Evolutionary conservation across 2,329 filamentous ascomycete species (phyloP), one percentile per base, ranked within the genome.

Genomic region (Stagonosporopsis cucurbitacearum): DNA sequence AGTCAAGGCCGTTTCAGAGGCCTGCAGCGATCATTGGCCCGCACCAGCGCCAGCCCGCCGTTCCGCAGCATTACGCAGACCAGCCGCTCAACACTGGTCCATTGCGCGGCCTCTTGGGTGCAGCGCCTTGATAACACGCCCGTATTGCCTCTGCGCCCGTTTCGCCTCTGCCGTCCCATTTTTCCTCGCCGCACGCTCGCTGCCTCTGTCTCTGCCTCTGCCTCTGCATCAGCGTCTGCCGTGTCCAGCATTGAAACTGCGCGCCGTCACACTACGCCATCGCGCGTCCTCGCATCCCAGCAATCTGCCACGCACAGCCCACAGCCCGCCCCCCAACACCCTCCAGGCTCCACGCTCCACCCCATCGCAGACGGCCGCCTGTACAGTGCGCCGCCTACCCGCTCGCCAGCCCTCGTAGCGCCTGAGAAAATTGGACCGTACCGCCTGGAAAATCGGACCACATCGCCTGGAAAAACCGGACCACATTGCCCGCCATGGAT

Each of bases 401-500:
- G 64, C 56, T 47, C 54, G 46, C 58, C 63, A 61, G 59, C 63
- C 62, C 43, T 47, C 48, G 44, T 58, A 64, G 59, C 62, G 66
- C 47, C 47, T 39, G 23, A 32, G 36, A 54, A 45, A n/a, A n/a
- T n/a, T n/a, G n/a, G n/a, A n/a, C n/a, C n/a, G n/a, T n/a, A n/a
- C n/a, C n/a, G n/a, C n/a, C n/a, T n/a, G n/a, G n/a, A 70, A 67
- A 64, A 69, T 61, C 22, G 51, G 60, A 60, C 60, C 50, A 64
- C 63, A 64, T 67, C 66, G 60, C 61, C 59, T 56, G 60, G n/a
- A n/a, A 70, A 67, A 64, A 69, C 62, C 22, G 51, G 60, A 60
- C 60, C 50, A 64, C 63, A 64, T 67, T 66, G 60, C 61, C 59
- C 57, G 60, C 57, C 35, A 71, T 71, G 66, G 66, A 71, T 43